phyloP scores from a whole-genome alignment of 2,329 filamentous ascomycete genomes.

The Colletotrichum siamense region DNA sequence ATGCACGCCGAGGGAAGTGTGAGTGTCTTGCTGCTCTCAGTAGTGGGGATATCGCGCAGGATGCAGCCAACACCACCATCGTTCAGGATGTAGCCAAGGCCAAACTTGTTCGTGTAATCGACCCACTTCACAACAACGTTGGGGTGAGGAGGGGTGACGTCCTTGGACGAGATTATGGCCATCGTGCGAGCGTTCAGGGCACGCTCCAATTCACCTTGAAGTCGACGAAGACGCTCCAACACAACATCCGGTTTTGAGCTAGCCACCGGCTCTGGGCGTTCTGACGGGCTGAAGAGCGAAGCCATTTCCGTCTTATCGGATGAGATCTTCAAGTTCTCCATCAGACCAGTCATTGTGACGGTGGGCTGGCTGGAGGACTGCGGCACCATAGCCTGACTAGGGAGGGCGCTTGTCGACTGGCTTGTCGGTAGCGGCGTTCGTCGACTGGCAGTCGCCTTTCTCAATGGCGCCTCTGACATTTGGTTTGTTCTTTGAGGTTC shows the following conservation, averaged over 20 bases:
- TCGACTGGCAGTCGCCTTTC: not conserved
- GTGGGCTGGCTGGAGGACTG: constrained; percentile 10
- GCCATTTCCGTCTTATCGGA: constrained; percentile 37
- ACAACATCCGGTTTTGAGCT: constrained; percentile 64
- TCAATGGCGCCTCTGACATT: constrained; percentile 11
- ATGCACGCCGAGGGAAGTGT: constrained; percentile 73
- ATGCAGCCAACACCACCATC: constrained; percentile 82
- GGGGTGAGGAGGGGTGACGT: constrained; percentile 60
- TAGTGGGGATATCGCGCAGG: constrained; percentile 60
- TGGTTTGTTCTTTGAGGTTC: constrained; percentile 8
- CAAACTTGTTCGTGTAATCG: constrained; percentile 87
- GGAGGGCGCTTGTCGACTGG: constrained; percentile 18
- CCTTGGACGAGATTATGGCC: constrained; percentile 63
- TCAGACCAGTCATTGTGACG: constrained; percentile 13
- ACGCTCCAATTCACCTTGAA: constrained; percentile 67
- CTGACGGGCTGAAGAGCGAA: constrained; percentile 61
- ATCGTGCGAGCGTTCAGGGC: constrained; percentile 68
- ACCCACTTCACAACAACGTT: constrained; percentile 81
- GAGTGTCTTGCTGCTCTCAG: constrained; percentile 53
- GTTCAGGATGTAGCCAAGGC: constrained; percentile 82
- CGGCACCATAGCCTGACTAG: constrained; percentile 1
- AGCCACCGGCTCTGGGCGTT: constrained; percentile 54
- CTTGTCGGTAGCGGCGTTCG: constrained; percentile 20
- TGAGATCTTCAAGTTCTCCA: constrained; percentile 28
- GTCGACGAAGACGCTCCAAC: constrained; percentile 57